Evolutionary conservation across 495 filamentous ascomycete species (phyloP).

Genomic region (Aspergillus affinis): DNA sequence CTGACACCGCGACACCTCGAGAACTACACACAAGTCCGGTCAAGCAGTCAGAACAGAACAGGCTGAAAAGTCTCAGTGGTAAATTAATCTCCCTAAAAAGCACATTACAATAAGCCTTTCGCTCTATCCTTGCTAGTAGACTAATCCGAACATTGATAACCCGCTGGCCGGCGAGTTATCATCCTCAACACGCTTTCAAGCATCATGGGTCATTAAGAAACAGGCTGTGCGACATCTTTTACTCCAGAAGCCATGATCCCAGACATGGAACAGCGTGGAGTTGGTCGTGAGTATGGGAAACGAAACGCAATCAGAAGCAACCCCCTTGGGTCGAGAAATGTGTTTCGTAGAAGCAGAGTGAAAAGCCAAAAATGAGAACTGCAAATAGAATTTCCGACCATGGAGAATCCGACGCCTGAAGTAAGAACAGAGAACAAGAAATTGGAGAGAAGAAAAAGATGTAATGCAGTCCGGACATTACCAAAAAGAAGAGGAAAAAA

Average conservation of each 20-base stretch:
- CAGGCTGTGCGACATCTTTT: conserved; percentile 1
- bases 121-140: conserved; percentile 6
- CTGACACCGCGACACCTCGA: not conserved
- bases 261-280: not conserved
- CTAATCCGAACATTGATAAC: conserved; percentile 2
- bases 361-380: conserved; percentile 27
- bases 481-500: conserved; percentile 27
- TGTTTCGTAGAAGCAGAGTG: conserved; percentile 1
- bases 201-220: not conserved
- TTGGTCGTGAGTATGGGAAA: not conserved
- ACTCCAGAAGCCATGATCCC: conserved; percentile 2
- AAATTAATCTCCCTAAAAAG: conserved; percentile 10
- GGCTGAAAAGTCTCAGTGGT: conserved; percentile 1
- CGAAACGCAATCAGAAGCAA: not conserved
- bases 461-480: conserved; percentile 31
- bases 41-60: not conserved
- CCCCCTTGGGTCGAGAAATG: not conserved
- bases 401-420: conserved; percentile 32
- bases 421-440: conserved; percentile 29
- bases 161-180: not conserved
- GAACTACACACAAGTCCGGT: not conserved
- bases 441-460: conserved; percentile 37
- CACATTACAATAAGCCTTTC: conserved; percentile 6
- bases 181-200: not conserved
- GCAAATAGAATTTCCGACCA: conserved; percentile 21